Evolutionary conservation across 805 yeast genomes (phyloP).

Genomic region (Peterozyma xylosa): DNA sequence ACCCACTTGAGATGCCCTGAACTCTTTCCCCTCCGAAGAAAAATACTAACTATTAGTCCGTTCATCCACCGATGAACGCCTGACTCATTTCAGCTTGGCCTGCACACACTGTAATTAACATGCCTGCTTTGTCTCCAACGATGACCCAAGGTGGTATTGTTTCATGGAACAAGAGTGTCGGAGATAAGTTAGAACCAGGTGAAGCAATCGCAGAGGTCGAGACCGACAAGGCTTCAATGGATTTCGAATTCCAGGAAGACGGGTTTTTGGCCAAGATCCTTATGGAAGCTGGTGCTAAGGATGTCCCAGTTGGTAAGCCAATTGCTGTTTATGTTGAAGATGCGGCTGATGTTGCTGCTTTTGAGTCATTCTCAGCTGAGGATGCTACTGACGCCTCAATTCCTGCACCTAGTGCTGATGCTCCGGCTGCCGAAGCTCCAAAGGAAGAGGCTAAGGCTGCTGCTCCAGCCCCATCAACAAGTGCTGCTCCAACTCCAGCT

Average conservation of each 20-base stretch:
- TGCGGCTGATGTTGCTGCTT: slow-evolving; percentile 76
- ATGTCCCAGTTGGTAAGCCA: slow-evolving; percentile 90
- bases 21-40: no score
- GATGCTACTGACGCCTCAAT: slow-evolving; percentile 59
- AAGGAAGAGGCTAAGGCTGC: slow-evolving; percentile 23
- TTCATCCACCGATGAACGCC: background rate
- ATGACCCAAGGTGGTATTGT: slow-evolving; percentile 95
- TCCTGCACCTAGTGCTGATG: slow-evolving; percentile 36
- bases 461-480: slow-evolving; percentile 18
- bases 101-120: slow-evolving; percentile 75
- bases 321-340: slow-evolving; percentile 96
- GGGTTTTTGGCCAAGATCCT: slow-evolving; percentile 86
- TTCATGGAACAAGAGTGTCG: slow-evolving; percentile 82
- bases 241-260: slow-evolving; percentile 96
- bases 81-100: slow-evolving; percentile 20
- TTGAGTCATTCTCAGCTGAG: slow-evolving; percentile 73
- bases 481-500: slow-evolving; percentile 30
- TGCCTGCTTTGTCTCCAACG: slow-evolving; percentile 99
- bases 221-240: slow-evolving; percentile 98
- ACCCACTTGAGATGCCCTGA: no score
- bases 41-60: slow-evolving; percentile 1
- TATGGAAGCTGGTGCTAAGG: slow-evolving; percentile 79
- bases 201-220: slow-evolving; percentile 95
- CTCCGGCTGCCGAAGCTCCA: slow-evolving; percentile 24
- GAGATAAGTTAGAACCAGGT: slow-evolving; percentile 86